These are phyloP conservation scores for Colletotrichum filicis DNA, from an alignment of 2,329 filamentous ascomycete genomes.

Conservation along the genomic window DNA sequence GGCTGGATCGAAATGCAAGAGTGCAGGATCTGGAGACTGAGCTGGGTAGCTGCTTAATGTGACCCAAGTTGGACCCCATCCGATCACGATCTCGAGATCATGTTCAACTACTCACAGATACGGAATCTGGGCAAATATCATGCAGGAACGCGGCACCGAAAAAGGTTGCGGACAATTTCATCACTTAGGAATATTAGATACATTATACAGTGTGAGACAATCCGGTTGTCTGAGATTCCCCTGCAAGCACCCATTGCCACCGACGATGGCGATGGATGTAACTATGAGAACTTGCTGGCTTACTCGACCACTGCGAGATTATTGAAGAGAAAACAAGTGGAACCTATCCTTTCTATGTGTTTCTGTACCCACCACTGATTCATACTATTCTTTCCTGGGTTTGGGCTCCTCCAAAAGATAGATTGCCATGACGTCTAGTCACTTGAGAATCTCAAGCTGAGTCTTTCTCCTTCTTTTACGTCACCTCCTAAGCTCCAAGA, in stretches of 20 bases:
- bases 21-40: slow-evolving; percentile 27
- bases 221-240: neutral
- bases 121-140: neutral
- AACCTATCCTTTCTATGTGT: neutral
- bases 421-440: neutral
- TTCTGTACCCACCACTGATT: neutral
- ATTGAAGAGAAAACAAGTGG: neutral
- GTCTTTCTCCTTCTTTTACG: neutral
- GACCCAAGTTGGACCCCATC: neutral
- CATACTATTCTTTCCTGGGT: neutral
- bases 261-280: neutral
- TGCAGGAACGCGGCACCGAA: neutral
- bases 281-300: neutral
- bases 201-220: neutral
- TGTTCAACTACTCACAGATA: neutral
- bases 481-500: neutral
- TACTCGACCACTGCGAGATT: neutral
- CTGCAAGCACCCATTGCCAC: neutral
- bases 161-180: neutral
- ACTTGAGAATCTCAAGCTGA: neutral
- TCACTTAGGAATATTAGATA: neutral
- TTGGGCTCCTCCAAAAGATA: neutral
- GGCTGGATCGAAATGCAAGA: slow-evolving; percentile 32
- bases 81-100: neutral
- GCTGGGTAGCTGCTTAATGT: neutral